phyloP scores from a whole-genome alignment of 768 basidiomycete species.

The Tricholoma flavovirens region DNA sequence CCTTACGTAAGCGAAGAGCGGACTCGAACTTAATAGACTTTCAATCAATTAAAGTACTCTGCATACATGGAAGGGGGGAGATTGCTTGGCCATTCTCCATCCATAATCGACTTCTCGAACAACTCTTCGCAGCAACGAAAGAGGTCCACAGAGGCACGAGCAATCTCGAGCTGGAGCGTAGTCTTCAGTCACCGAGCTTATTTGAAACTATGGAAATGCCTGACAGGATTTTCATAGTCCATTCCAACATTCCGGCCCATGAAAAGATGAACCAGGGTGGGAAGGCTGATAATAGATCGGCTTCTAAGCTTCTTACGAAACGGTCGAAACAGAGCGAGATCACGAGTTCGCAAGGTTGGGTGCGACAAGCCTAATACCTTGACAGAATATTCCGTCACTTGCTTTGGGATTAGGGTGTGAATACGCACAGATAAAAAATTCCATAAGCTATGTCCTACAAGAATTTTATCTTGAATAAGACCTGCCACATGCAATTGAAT shows the following conservation, averaged over 20 bases:
- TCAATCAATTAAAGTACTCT: conserved; percentile 25
- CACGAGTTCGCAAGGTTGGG: conserved; percentile 47
- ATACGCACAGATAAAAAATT: conserved; percentile 40
- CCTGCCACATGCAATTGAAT: conserved; percentile 39
- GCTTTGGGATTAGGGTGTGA: neutral
- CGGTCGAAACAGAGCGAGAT: conserved; percentile 47
- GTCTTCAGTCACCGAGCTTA: conserved; percentile 5
- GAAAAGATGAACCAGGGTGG: conserved; percentile 37
- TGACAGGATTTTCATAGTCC: conserved; percentile 41
- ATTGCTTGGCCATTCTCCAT: conserved; percentile 49
- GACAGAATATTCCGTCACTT: neutral
- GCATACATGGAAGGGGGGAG: conserved; percentile 31
- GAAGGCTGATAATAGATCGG: conserved; percentile 31
- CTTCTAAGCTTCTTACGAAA: conserved; percentile 38
- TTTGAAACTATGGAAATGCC: conserved; percentile 14
- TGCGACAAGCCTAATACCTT: conserved; percentile 49
- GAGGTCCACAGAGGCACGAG: conserved; percentile 45
- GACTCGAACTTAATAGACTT: neutral
- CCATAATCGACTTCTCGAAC: conserved; percentile 40
- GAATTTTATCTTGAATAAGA: conserved; percentile 40
- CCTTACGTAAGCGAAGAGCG: neutral
- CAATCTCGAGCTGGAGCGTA: conserved; percentile 37
- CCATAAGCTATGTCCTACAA: conserved; percentile 56
- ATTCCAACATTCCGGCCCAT: conserved; percentile 41
- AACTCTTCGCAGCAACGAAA: conserved; percentile 45